phyloP scores from a whole-genome alignment of 306 rosid genomes.

The Cucurbita maxima region DNA sequence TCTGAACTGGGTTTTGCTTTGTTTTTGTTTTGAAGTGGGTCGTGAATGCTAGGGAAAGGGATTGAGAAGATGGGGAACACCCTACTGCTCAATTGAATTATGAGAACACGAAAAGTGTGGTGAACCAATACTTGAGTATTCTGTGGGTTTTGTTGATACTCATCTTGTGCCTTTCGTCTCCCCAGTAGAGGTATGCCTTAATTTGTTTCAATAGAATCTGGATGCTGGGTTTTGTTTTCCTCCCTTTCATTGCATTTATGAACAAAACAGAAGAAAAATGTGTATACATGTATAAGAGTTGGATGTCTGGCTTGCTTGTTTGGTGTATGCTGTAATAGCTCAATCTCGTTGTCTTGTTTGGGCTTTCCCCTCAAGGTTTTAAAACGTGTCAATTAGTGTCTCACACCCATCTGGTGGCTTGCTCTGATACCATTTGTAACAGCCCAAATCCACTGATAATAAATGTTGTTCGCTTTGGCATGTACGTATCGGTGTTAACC shows the following conservation, averaged over 20 bases:
- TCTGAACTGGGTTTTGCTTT: not conserved
- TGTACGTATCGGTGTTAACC: too few relatives aligned
- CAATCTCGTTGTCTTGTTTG: too few relatives aligned
- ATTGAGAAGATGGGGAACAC: constrained; percentile 21
- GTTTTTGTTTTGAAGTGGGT: constrained; percentile 13
- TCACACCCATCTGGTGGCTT: too few relatives aligned
- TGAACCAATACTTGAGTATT: constrained; percentile 17
- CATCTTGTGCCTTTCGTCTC: not conserved
- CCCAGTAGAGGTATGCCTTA: not conserved
- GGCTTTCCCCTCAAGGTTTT: too few relatives aligned
- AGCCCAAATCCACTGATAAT: too few relatives aligned
- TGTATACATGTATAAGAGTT: not conserved
- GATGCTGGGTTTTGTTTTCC: not conserved
- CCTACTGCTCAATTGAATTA: constrained; percentile 17
- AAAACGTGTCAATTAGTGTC: too few relatives aligned
- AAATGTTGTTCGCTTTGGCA: too few relatives aligned
- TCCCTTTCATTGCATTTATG: not conserved
- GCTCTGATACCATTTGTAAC: too few relatives aligned
- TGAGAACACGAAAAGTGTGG: constrained; percentile 8
- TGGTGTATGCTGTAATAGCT: not conserved
- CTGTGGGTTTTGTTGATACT: not conserved
- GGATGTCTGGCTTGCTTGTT: not conserved
- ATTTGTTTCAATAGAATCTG: not conserved
- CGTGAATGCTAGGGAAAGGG: constrained; percentile 22
- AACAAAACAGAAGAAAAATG: not conserved